Evolutionary conservation across 352 stramenopile genomes (phyloP), one percentile per base, ranked within the genome.

Genomic region (Phytophthora pinifolia): DNA sequence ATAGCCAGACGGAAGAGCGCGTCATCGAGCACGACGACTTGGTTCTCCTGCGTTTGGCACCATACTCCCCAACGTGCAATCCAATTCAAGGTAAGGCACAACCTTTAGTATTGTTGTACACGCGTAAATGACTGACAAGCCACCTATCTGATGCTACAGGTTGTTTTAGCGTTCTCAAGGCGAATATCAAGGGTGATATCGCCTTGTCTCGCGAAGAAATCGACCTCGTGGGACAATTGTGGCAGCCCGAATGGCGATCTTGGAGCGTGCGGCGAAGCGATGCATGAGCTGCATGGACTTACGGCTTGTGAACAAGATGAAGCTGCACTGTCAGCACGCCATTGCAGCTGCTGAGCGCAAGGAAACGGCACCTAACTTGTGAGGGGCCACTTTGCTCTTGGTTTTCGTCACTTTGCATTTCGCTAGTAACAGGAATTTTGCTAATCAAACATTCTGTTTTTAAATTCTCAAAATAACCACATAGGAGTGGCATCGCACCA

Each of bases 21-120:
- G 42, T 56, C 8, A 6, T n/a, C 0, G 32, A 48, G 38, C 41
- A 39, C 3, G 39, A 63, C 9, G 39, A 63, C 9, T 17, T 57
- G 10, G 46, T 57, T 1, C 25, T 57, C 4, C 27, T 63, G 4
- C 25, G 39, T 0, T 8, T 63, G 5, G 55, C 36, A 0, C 37
- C 46, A 4, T 63, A 63, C 22, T 51, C 35, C 7, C 39, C 46
- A 3, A 56, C 57, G 46, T 53, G 54, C 13, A 63, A 56, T 33
- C 46, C 54, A 1, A 57, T 63, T 32, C 39, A 63, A 25, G 20
- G 20, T 25, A 25, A 25, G 20, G 3, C 1, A 25, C 20, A 25
- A 25, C 20, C 2, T 25, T 25, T n/a, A n/a, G n/a, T 25, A 3
- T 3, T 25, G 3, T 25, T 25, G 20, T 25, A 25, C 20, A 25